phyloP scores from a whole-genome alignment of 345 rosid species.

The Leavenworthia alabamica region DNA sequence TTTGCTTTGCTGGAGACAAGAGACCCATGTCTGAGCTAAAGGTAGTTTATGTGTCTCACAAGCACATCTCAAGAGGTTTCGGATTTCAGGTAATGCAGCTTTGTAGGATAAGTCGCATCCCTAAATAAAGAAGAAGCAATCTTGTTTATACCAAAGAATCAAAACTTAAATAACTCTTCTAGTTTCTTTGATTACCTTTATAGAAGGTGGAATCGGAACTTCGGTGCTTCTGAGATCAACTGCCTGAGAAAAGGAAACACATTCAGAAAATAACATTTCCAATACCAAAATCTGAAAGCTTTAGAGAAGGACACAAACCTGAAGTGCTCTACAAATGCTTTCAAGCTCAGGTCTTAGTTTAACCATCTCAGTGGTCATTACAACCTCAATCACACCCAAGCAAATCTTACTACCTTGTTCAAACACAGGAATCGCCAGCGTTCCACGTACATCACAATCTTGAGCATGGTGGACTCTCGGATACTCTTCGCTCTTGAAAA shows the following conservation, averaged over 20 bases:
- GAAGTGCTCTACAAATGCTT: conserved; percentile 76
- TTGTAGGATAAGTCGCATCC: conserved; percentile 45
- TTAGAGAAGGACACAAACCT: conserved; percentile 45
- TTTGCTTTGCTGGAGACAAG: conserved; percentile 72
- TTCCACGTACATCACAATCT: conserved; percentile 65
- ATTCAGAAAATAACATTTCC: not conserved
- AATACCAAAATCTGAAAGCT: not conserved
- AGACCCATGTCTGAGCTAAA: conserved; percentile 80
- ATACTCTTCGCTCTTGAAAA: conserved; percentile 81
- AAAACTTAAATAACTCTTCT: not conserved
- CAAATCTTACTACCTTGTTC: conserved; percentile 78
- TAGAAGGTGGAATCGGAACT: conserved; percentile 27
- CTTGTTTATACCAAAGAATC: no score
- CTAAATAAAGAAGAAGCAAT: conserved; percentile 34
- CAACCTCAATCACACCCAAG: conserved; percentile 89
- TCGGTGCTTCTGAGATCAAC: conserved; percentile 76
- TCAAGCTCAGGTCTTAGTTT: conserved; percentile 67
- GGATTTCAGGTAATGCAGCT: conserved; percentile 73
- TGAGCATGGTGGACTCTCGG: conserved; percentile 70
- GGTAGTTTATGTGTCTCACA: conserved; percentile 76
- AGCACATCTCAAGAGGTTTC: conserved; percentile 60
- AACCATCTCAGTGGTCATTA: conserved; percentile 63
- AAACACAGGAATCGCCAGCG: conserved; percentile 85
- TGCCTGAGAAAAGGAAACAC: conserved; percentile 40
- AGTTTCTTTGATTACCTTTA: conserved; percentile 41